These are phyloP conservation scores for Chaetoscypha palmicola DNA, from an alignment of 2,329 filamentous ascomycete species.

Conservation along the genomic window DNA sequence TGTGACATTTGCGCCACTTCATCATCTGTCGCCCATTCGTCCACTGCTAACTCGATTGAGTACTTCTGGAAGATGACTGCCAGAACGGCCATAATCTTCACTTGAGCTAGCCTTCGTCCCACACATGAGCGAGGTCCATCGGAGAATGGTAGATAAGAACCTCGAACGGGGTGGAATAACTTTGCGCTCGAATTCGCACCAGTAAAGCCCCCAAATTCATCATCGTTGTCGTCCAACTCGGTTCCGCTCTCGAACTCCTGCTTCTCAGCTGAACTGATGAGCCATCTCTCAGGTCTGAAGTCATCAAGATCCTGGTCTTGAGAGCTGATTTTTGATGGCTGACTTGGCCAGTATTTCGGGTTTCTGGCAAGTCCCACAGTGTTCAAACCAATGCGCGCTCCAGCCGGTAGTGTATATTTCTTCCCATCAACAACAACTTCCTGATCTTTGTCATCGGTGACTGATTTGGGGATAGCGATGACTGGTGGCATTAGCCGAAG, in stretches of 20 bases:
- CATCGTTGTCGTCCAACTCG: constrained; percentile 34
- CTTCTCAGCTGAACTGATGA: constrained; percentile 34
- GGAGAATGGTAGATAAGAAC: constrained; percentile 52
- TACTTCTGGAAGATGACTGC: constrained; percentile 44
- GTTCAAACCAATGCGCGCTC: constrained; percentile 48
- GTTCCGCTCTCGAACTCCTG: constrained; percentile 18
- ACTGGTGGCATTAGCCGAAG: constrained; percentile 67
- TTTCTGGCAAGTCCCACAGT: constrained; percentile 56
- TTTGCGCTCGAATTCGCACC: constrained; percentile 55
- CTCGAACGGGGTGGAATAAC: constrained; percentile 53
- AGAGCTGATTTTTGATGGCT: constrained; percentile 35
- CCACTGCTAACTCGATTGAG: constrained; percentile 19
- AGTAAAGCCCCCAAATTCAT: constrained; percentile 51
- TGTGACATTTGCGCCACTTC: constrained; percentile 36
- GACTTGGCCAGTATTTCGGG: constrained; percentile 60
- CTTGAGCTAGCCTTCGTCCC: constrained; percentile 51
- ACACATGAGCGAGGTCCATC: constrained; percentile 52
- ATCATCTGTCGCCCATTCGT: constrained; percentile 21
- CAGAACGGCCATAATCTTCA: constrained; percentile 49
- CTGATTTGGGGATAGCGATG: constrained; percentile 63
- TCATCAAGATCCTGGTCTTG: constrained; percentile 53
- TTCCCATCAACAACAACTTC: constrained; percentile 51
- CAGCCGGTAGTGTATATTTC: constrained; percentile 50
- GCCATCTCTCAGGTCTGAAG: constrained; percentile 69
- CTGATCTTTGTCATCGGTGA: constrained; percentile 44